Evolutionary conservation across 2,329 filamentous ascomycete species (phyloP).

Genomic region (Lithohypha guttulata): DNA sequence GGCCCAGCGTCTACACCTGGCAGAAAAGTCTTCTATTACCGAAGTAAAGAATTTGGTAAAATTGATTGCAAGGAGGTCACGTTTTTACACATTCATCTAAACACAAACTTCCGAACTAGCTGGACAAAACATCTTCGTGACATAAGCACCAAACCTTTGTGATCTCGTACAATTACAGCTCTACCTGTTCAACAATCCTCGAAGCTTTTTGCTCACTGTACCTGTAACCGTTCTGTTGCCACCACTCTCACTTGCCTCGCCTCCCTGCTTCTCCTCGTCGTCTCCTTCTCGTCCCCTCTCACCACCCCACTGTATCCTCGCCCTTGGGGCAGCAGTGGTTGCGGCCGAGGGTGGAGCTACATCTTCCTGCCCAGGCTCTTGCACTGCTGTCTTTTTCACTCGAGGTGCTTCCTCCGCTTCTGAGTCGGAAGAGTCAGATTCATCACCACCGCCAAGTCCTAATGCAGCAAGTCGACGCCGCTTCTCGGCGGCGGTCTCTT

Average conservation of each 20-base stretch:
- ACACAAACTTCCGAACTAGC: no score
- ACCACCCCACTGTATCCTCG: conserved; percentile 32
- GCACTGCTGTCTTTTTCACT: conserved; percentile 15
- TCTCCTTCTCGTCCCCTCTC: conserved; percentile 26
- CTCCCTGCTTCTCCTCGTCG: conserved; percentile 2
- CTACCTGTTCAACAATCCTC: conserved; percentile 6
- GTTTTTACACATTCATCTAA: no score
- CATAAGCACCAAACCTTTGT: no score
- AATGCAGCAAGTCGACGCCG: conserved; percentile 36
- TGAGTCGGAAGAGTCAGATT: conserved; percentile 21
- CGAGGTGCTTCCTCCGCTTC: conserved; percentile 23
- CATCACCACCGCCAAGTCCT: conserved; percentile 23
- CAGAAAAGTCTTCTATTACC: no score
- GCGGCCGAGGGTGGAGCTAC: not conserved
- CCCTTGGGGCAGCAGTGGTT: conserved; percentile 22
- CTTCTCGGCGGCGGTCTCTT: conserved; percentile 37
- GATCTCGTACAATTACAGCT: conserved; percentile 19
- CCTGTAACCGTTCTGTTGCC: not conserved
- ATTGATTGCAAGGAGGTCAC: no score
- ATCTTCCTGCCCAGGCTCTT: conserved; percentile 14
- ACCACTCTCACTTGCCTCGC: conserved; percentile 8
- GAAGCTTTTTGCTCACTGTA: conserved; percentile 1
- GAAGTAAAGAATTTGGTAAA: no score
- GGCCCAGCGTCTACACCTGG: no score
- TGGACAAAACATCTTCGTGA: no score